Base-by-base conservation (phyloP, 306 rosid genomes). In the Cicer cuneatum region DNA sequence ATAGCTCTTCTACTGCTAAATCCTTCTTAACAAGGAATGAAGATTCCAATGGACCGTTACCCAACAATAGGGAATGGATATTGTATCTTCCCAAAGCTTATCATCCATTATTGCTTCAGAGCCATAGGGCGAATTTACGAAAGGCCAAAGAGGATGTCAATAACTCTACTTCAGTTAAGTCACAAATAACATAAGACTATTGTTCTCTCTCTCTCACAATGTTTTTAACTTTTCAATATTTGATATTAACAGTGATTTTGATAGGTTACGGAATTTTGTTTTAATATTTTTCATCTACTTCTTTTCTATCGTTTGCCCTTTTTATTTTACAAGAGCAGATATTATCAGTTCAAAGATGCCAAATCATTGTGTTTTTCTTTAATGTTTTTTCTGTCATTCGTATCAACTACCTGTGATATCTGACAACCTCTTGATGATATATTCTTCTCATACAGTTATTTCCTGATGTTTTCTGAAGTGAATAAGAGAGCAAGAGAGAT, bases 21-120 rank as follows among this genome's bases (percentile, higher is more conserved):
- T 14, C 77, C 59, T 48, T 38, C 81, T 39, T 57, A 60, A 63
- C 82, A 49, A 81, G 70, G 61, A 78, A 79, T 77, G 79, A 66
- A 77, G 63, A 40, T 71, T 79, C 83, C 42, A 71, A 56, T 66
- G 77, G 73, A 69, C 79, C 67, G 2, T 49, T 19, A 53, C 76
- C 78, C 74, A 69, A 42, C 72, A 83, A 79, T 56, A 89, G 66
- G 78, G 93, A 87, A 77, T 86, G 99, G 97, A 73, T 81, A 56
- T 74, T 90, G 87, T 84, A 88, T 90, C 81, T 89, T 65, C 90
- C 86, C 0, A 92, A 87, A 82, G 89, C 93, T 73, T 84, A 88
- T 82, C 96, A 92, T 79, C 97, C 99, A 71, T 86, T 94, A 69
- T 74, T 94, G 84, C 89, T 92, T 40, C 89, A 89, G 78, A 84